Percentiles rank a stretch among this genome's conserved stretches.
phyloP scores from a whole-genome alignment of 1,139 yeast genomes.

The Geotrichum restrictum region DNA sequence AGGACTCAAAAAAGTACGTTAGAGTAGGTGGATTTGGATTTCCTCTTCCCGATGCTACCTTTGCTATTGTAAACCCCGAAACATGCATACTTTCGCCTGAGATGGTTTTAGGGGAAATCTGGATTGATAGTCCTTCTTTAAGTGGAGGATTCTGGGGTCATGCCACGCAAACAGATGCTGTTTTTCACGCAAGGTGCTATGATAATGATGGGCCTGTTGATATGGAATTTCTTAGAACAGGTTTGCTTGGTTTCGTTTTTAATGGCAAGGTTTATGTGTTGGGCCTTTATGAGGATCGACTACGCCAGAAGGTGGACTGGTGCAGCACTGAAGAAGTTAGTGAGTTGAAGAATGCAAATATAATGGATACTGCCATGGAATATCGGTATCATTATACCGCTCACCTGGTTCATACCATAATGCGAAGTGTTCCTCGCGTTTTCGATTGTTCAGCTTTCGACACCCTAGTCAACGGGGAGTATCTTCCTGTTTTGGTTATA shows the following conservation, averaged over 20 bases:
- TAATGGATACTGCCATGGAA: conserved; percentile 10
- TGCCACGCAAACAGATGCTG: conserved; percentile 61
- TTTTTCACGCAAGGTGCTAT: conserved; percentile 76
- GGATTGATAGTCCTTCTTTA: conserved; percentile 89
- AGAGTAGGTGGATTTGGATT: conserved; percentile 90
- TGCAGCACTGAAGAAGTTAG: conserved; percentile 26
- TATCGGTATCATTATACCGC: conserved; percentile 77
- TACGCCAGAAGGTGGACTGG: conserved; percentile 56
- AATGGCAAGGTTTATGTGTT: conserved; percentile 84
- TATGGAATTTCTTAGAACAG: conserved; percentile 83
- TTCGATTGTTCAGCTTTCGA: conserved; percentile 93
- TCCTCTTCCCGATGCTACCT: conserved; percentile 89
- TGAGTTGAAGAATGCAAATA: conserved; percentile 15
- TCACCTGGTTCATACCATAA: conserved; percentile 74
- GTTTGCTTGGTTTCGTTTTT: conserved; percentile 79
- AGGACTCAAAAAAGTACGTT: conserved; percentile 48
- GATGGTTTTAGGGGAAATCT: conserved; percentile 90
- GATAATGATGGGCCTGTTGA: conserved; percentile 66
- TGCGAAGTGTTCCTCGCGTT: conserved; percentile 74
- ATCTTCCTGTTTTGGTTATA: conserved; percentile 78
- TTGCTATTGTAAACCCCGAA: conserved; percentile 94
- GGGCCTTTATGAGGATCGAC: conserved; percentile 87
- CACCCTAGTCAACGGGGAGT: conserved; percentile 76
- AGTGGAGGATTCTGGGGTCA: conserved; percentile 87
- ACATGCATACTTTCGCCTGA: conserved; percentile 61